These are phyloP conservation scores for Inonotus hispidus DNA, from an alignment of 1,284 basidiomycete species.

Conservation along the genomic window DNA sequence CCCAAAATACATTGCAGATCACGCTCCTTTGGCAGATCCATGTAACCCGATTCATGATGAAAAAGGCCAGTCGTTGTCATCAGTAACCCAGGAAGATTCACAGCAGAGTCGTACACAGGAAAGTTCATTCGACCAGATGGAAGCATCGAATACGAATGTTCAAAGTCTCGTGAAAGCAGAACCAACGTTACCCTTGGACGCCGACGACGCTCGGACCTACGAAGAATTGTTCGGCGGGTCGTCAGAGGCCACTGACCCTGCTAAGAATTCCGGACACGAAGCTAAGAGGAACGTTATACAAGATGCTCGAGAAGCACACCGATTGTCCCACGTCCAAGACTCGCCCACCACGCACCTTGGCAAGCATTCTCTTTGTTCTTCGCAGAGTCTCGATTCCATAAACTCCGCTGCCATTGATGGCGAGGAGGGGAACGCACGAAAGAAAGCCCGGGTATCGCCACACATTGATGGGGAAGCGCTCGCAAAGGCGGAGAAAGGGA, in stretches of 20 bases:
- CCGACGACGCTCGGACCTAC: conserved; percentile 8
- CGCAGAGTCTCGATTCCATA: not conserved
- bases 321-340: conserved; percentile 1
- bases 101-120: not conserved
- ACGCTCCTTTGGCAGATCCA: not conserved
- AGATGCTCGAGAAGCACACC: not conserved
- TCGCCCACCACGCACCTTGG: conserved; percentile 6
- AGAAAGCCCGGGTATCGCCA: not conserved
- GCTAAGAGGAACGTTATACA: not conserved
- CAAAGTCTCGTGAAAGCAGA: not conserved
- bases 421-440: not conserved
- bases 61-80: not conserved
- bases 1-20: not conserved
- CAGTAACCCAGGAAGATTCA: conserved; percentile 5
- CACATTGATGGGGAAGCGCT: not conserved
- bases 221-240: not conserved
- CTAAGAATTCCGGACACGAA: not conserved
- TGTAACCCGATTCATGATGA: not conserved
- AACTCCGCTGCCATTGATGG: not conserved
- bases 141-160: no score
- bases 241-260: not conserved
- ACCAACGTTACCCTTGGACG: conserved; percentile 4
- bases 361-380: conserved; percentile 1
- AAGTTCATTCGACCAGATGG: not conserved
- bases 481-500: not conserved